These are phyloP conservation scores for Neonectria ditissima DNA, from an alignment of 2,329 filamentous ascomycete species.

Conservation along the genomic window DNA sequence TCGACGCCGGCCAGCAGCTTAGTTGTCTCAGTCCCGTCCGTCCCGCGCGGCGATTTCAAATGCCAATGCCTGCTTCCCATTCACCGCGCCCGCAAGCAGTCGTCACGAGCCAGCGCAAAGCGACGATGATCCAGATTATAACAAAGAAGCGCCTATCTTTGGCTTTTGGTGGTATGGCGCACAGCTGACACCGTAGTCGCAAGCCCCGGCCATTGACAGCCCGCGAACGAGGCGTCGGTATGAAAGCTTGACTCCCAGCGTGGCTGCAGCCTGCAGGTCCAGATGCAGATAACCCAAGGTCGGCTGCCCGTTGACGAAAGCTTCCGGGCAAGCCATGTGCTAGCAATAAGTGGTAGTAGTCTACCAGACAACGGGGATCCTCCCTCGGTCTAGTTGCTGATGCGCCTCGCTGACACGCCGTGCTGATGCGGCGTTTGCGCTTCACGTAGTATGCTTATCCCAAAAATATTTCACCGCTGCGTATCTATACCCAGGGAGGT, in stretches of 20 bases:
- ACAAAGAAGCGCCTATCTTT: slow-evolving; percentile 8
- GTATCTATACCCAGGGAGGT: not conserved
- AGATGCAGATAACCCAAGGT: not conserved
- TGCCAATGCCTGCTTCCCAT: slow-evolving; percentile 8
- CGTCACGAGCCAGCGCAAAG: slow-evolving; percentile 5
- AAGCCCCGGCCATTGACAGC: not conserved
- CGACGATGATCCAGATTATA: slow-evolving; percentile 5
- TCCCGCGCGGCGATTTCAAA: slow-evolving; percentile 17
- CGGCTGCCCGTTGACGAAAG: slow-evolving; percentile 20
- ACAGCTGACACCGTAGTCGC: slow-evolving; percentile 1
- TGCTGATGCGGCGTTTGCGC: not conserved
- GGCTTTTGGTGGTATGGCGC: slow-evolving; percentile 10
- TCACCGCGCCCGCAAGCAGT: not conserved
- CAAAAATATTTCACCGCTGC: not conserved
- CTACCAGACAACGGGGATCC: not conserved
- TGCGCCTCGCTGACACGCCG: not conserved
- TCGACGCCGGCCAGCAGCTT: slow-evolving; percentile 15
- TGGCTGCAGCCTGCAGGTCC: slow-evolving; percentile 10
- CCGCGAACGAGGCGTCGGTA: not conserved
- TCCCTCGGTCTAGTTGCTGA: not conserved
- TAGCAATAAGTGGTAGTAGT: too few species aligned
- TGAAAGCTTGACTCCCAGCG: slow-evolving; percentile 4
- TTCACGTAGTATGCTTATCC: not conserved
- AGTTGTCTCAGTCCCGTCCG: slow-evolving; percentile 26
- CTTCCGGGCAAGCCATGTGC: slow-evolving; percentile 4